These are phyloP conservation scores for Trichosporon ovoides DNA, from an alignment of 1,284 basidiomycete genomes.

Conservation along the genomic window DNA sequence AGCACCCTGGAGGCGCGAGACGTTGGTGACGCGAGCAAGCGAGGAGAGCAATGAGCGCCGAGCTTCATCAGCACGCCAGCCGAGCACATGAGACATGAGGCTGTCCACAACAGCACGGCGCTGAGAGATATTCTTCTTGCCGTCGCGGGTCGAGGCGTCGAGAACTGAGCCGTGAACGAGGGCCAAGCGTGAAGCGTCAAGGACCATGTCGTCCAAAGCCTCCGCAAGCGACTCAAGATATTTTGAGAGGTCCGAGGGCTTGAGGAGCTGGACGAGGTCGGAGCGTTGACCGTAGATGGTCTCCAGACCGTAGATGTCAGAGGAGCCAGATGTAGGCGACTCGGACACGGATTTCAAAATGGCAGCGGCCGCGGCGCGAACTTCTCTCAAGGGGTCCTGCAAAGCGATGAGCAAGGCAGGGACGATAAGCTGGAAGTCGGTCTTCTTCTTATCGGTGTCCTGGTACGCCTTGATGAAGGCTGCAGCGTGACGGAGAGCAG, in stretches of 20 bases:
- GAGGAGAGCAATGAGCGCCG: conserved; percentile 60
- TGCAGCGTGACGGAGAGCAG: conserved; percentile 73
- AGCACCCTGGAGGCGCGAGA: conserved; percentile 58
- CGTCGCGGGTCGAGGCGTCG: conserved; percentile 47
- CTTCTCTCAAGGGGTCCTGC: conserved; percentile 53
- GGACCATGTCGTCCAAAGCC: conserved; percentile 60
- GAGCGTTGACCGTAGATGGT: conserved; percentile 66
- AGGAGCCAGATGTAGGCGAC: conserved; percentile 36
- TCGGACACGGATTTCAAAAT: conserved; percentile 49
- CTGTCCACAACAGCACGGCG: conserved; percentile 72
- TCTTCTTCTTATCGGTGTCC: conserved; percentile 16
- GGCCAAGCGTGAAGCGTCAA: conserved; percentile 63
- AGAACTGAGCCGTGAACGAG: conserved; percentile 54
- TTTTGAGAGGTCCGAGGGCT: conserved; percentile 62
- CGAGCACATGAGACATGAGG: conserved; percentile 72
- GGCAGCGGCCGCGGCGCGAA: conserved; percentile 64
- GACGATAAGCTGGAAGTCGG: conserved; percentile 78
- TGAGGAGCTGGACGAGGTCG: conserved; percentile 73
- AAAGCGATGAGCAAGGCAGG: conserved; percentile 70
- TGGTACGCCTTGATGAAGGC: conserved; percentile 54
- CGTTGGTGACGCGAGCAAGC: conserved; percentile 60
- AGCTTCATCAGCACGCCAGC: conserved; percentile 55
- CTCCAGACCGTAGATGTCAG: conserved; percentile 73
- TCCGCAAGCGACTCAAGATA: conserved; percentile 61
- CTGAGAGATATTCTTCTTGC: conserved; percentile 64